A percentile compares a stretch with the other conserved stretches of the same genome.
Conservation (phyloP, 352 stramenopile genomes). For the Phytophthora nicotianae region DNA sequence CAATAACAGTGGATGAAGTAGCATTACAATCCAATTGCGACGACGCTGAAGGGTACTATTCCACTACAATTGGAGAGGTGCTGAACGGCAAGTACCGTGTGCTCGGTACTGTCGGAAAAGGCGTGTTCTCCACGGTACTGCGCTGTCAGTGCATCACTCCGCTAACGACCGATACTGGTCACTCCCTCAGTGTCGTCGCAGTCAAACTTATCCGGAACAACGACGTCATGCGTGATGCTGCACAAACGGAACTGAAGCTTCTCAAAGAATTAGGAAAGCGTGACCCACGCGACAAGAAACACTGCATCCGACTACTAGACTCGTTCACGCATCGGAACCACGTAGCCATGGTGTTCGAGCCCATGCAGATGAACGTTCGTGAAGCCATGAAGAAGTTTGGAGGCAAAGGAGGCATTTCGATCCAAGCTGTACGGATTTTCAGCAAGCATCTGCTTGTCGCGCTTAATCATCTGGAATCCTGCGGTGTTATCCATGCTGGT, state of each 20-base stretch:
- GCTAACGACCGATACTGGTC: slow-evolving; percentile 18
- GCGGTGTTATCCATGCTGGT: slow-evolving; percentile 93
- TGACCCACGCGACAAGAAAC: slow-evolving; percentile 81
- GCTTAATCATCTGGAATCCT: slow-evolving; percentile 74
- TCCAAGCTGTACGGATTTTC: slow-evolving; percentile 86
- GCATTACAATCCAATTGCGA: slow-evolving; percentile 92
- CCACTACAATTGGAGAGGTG: slow-evolving; percentile 93
- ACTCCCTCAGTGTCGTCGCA: slow-evolving; percentile 52
- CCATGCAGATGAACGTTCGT: slow-evolving; percentile 97
- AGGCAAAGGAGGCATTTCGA: slow-evolving; percentile 81
- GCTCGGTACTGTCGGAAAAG: slow-evolving; percentile 94
- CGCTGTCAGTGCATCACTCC: slow-evolving; percentile 85
- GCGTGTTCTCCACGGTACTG: slow-evolving; percentile 98
- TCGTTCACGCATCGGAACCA: slow-evolving; percentile 95
- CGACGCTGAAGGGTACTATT: slow-evolving; percentile 98
- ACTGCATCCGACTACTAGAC: slow-evolving; percentile 86
- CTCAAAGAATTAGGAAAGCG: slow-evolving; percentile 74
- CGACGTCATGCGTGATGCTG: slow-evolving; percentile 97
- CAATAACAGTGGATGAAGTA: slow-evolving; percentile 46
- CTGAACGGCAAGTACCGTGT: slow-evolving; percentile 93
- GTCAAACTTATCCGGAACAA: slow-evolving; percentile 96
- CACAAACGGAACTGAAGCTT: slow-evolving; percentile 84
- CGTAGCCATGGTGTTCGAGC: slow-evolving; percentile 97
- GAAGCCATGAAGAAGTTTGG: slow-evolving; percentile 92
- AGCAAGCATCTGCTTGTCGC: slow-evolving; percentile 82